Base-by-base conservation (phyloP, 495 filamentous ascomycete genomes). In the Talaromyces nanjingensis region DNA sequence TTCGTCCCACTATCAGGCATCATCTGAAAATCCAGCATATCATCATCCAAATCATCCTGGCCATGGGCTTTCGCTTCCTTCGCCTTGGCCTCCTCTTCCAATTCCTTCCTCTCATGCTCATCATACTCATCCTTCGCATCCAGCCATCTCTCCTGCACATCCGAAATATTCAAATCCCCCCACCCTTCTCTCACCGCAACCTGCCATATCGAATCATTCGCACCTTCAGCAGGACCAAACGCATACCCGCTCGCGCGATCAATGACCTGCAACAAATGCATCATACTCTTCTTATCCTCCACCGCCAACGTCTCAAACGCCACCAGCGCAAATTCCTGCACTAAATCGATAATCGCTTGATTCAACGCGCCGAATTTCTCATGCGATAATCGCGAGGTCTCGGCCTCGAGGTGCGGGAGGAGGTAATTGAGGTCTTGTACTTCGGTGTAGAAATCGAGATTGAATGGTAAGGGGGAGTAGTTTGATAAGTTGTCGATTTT, bases 221-320 rank as follows among this genome's bases (percentile, higher is more conserved):
- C 89, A 0, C 92, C 94, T 73, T 97, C 92, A 2, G 91, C 89
- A 7, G 89, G 83, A 0, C 93, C 93, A 77, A 98, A 98, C 0
- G 88, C 93, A 74, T 97, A 98, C 0, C 94, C 94, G 3, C 90
- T 86, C 0, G 94, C 92, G 25, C 93, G 85, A 74, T 98, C 94
- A 66, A 98, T 91, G 0, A 90, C 86, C 56, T 87, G 85, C 49
- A 98, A 75, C 7, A 98, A 80, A 66, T 86, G 87, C 86, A 93
- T 96, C 92, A 98, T 97, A 70, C 89, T 93, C 76, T 86, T 89
- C 75, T 93, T 96, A 74, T 98, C 92, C 72, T 98, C 94, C 6
- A 98, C 92, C 0, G 93, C 93, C 60, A 98, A 79, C 2, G 94
- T 96, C 74, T 97, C 92, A 70, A 96, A 98, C 3, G 84, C 84